Base-by-base conservation (phyloP, 140 eudicot genomes). In the Cichorium intybus region DNA sequence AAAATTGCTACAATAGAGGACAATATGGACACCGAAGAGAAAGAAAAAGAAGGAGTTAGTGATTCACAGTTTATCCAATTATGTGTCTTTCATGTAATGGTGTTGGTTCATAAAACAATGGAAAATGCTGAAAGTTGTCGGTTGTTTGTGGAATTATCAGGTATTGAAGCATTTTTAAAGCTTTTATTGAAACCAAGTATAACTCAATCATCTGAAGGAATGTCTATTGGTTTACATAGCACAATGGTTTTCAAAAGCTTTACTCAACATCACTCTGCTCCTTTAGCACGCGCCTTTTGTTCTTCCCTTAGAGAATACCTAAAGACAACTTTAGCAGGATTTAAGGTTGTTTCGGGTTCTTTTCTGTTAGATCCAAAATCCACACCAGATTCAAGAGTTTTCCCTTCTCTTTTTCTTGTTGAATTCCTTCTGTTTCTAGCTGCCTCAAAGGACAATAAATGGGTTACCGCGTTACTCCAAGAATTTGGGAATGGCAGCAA, bases 101-200 rank as follows among this genome's bases (percentile, higher is more conserved):
- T 93, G 48, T 79, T 93, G 73, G 90, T 93, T 65, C 99, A 93
- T 76, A 77, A 95, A 70, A 86, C 99, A 64, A 86, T 93, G 94
- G 97, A 88, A 66, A 93, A 94, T 80, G 81, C 97, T 39, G 99
- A 94, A 68, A 94, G 96, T 8, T 89, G 99, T 58, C 82, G 99
- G 39, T 62, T 94, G 57, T 94, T 94, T 89, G 96, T 94, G 73
- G 99, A 94, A 75, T 86, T 84, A 47, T 65, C 78, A 1, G 96
- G 97, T 2, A 84, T 94, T 31, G 99, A 94, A 73, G 86, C 95
- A 59, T 67, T 94, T 49, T 63, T 94, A 70, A 89, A 86, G 78
- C 95, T 94, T 76, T 74, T 94, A 18, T 69, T 89, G 50, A 77
- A 91, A 20, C 99, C 96, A 26, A 86, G 84, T 71, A 86, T 94